Evolutionary conservation across 2,329 filamentous ascomycete species (phyloP), one percentile per base, ranked within the genome.

Genomic region (Hypoxylon sp.): DNA sequence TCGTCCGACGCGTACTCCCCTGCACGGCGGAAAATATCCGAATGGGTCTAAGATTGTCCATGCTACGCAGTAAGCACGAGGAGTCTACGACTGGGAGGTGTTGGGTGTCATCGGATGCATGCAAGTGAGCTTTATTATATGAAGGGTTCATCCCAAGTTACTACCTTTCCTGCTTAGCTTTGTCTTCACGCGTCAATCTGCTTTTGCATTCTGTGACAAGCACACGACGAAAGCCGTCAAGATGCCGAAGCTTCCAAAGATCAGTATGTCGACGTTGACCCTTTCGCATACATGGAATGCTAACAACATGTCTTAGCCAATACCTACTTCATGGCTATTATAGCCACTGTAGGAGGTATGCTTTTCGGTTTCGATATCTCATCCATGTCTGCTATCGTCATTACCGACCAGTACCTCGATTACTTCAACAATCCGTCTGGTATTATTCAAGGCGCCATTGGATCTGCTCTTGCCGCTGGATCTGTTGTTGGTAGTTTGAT

Each of bases 381-480:
- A 29, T 87, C 86, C 63, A 88, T 88, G 83, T 85, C 84, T 14
- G 87, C 86, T 63, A 87, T 87, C 74, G 85, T 87, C 67, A 83
- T 83, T 29, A 84, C 84, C 11, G 69, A 81, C 5, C 81, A 85
- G 61, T 88, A 87, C 73, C 80, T 84, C 60, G 80, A 83, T 1
- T 87, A 84, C 78, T 88, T 88, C 76, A 74, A 84, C 77, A 79
- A 81, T 19, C 83, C 84, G 0, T 78, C 78, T 8, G 81, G 80
- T 22, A 78, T 83, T 17, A 78, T 80, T 10, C 85, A 87, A 70
- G 85, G 85, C 29, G 84, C 84, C 44, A 87, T 87, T 69, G 84
- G 83, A 0, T 83, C 84, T 14, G 81, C 83, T 58, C 83, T 87
- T 72, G 83, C 85, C 1, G 85, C 83, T 31, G 85, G 85, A 3